Conservation (phyloP, 2,329 filamentous ascomycete genomes). For the Decorospora gaudefroyi region DNA sequence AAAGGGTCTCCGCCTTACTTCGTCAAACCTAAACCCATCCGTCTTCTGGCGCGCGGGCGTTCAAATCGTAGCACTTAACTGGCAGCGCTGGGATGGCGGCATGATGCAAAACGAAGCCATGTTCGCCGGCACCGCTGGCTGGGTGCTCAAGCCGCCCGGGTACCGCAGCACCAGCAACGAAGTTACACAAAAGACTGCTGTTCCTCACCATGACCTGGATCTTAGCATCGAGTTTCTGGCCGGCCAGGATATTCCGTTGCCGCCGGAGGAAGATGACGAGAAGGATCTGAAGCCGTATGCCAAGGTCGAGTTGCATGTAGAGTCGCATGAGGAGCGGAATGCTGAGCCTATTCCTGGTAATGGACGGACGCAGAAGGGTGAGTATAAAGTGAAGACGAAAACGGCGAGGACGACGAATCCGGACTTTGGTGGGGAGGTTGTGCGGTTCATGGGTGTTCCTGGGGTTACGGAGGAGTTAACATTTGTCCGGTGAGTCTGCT, state of each 20-base stretch:
- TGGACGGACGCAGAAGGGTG: conserved; percentile 59
- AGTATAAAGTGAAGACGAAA: conserved; percentile 53
- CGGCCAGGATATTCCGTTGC: conserved; percentile 74
- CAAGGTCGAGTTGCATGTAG: conserved; percentile 80
- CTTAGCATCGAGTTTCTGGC: conserved; percentile 75
- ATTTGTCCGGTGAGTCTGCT: conserved; percentile 53
- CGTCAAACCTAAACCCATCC: conserved; percentile 83
- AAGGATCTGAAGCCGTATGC: conserved; percentile 73
- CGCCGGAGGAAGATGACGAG: conserved; percentile 58
- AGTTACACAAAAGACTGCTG: conserved; percentile 52
- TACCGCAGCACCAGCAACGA: conserved; percentile 60
- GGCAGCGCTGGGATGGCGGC: conserved; percentile 86
- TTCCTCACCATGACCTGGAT: conserved; percentile 62
- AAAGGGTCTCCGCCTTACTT: conserved; percentile 77
- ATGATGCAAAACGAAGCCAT: conserved; percentile 97
- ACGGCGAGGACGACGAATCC: conserved; percentile 52
- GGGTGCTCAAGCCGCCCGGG: conserved; percentile 80
- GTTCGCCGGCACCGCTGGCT: conserved; percentile 81
- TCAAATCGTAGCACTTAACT: conserved; percentile 91
- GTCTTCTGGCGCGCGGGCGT: conserved; percentile 87
- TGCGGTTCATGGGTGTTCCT: conserved; percentile 51
- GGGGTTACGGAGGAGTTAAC: conserved; percentile 54
- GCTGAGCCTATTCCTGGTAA: conserved; percentile 52
- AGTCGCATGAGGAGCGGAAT: conserved; percentile 61
- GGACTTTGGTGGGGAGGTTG: conserved; percentile 52